These are phyloP conservation scores for Chrysoporthe puriensis DNA, from an alignment of 2,329 filamentous ascomycete species.

Conservation along the genomic window DNA sequence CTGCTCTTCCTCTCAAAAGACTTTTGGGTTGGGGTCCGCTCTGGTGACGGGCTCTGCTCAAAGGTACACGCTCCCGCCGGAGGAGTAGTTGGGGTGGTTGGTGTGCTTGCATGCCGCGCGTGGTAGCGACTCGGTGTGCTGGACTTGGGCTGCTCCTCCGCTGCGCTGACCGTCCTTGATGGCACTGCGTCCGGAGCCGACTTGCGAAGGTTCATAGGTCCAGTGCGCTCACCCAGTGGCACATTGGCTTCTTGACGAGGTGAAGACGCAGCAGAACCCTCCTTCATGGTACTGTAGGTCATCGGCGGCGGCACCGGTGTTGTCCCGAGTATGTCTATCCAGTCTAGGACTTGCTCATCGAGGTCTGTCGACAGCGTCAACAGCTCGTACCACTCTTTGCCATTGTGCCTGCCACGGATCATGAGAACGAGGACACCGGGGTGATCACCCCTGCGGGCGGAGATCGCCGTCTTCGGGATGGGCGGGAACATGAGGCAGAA, in stretches of 20 bases:
- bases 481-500: constrained; percentile 91
- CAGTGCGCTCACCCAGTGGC: constrained; percentile 38
- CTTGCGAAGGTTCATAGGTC: constrained; percentile 10
- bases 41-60: constrained; percentile 35
- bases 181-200: constrained; percentile 25
- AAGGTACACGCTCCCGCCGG: constrained; percentile 26
- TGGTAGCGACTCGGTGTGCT: constrained; percentile 43
- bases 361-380: constrained; percentile 77
- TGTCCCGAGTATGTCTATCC: constrained; percentile 76
- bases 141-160: constrained; percentile 35
- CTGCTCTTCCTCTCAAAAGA: constrained; percentile 33
- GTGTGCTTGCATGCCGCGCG: constrained; percentile 35
- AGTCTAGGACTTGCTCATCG: constrained; percentile 79
- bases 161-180: constrained; percentile 31
- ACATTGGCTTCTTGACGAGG: constrained; percentile 33
- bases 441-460: constrained; percentile 75
- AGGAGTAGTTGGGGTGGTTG: constrained; percentile 35
- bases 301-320: constrained; percentile 50
- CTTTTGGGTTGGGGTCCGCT: constrained; percentile 45
- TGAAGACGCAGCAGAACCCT: not conserved
- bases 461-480: constrained; percentile 72
- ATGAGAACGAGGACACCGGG: constrained; percentile 80
- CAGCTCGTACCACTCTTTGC: constrained; percentile 80
- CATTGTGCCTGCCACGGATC: constrained; percentile 72
- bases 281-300: not conserved